Conservation (phyloP, 768 basidiomycete species). For the Pleurotus salmoneostramineus region DNA sequence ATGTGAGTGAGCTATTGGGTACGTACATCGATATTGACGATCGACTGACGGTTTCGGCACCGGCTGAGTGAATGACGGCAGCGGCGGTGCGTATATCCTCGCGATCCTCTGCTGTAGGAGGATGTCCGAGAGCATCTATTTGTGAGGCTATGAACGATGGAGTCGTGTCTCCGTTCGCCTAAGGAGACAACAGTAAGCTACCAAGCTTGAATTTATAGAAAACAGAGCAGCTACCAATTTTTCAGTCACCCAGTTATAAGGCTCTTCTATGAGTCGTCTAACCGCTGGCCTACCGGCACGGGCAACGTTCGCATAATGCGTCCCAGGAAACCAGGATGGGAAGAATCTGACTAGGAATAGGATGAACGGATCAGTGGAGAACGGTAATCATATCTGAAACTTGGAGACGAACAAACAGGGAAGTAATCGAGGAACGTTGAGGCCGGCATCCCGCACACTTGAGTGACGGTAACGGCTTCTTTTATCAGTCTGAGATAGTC, state of each 20-base stretch:
- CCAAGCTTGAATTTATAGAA: no score
- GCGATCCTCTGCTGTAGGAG: conserved; percentile 8
- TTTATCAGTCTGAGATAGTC: conserved; percentile 20
- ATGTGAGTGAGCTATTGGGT: neutral
- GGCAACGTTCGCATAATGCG: neutral
- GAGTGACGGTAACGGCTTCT: conserved; percentile 18
- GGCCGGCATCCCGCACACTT: conserved; percentile 19
- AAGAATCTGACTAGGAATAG: neutral
- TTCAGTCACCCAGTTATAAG: neutral
- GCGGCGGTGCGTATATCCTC: neutral
- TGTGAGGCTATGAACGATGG: neutral
- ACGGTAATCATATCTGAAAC: neutral
- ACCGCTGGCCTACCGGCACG: neutral
- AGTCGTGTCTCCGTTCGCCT: neutral
- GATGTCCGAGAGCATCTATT: neutral
- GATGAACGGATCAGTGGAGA: neutral
- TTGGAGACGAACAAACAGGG: conserved; percentile 11
- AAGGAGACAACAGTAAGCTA: neutral
- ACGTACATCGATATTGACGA: neutral
- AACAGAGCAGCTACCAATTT: neutral
- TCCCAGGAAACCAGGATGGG: conserved; percentile 4
- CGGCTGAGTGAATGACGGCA: neutral
- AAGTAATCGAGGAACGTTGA: conserved; percentile 30
- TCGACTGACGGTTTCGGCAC: conserved; percentile 7
- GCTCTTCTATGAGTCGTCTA: neutral